Conservation (phyloP, 495 filamentous ascomycete species). For the Trichoderma gamsii region DNA sequence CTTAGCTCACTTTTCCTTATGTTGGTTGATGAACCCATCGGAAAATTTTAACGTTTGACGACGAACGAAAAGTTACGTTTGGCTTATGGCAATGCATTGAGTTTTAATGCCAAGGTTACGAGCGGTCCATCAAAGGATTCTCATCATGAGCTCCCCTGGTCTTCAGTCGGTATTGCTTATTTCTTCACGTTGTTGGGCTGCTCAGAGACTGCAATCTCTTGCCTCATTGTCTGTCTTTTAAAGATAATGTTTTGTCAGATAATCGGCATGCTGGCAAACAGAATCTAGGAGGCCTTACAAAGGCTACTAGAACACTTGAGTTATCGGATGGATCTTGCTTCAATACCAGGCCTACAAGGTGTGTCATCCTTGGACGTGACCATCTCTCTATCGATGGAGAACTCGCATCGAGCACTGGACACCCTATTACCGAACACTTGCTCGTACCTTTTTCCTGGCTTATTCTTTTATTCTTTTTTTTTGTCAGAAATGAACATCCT, state of each 20-base stretch:
- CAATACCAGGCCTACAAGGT: neutral
- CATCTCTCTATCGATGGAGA: neutral
- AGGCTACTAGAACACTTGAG: neutral
- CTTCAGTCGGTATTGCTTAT: slow-evolving; percentile 1
- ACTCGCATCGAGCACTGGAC: neutral
- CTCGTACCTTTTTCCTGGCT: neutral
- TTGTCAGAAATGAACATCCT: neutral
- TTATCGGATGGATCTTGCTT: neutral
- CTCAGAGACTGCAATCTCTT: neutral
- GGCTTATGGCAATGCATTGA: slow-evolving; percentile 6
- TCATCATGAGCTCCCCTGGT: neutral
- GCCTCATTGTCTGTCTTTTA: neutral
- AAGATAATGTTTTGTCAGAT: neutral
- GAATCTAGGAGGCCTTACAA: neutral
- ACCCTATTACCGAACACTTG: neutral
- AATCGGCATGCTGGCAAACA: neutral
- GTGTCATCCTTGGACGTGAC: neutral
- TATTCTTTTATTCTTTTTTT: neutral
- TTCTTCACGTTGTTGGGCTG: neutral
- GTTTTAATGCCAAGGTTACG: neutral
- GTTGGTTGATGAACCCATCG: neutral
- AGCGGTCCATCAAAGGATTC: neutral
- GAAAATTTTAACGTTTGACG: neutral
- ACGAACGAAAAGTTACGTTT: slow-evolving; percentile 2
- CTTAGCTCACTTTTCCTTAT: neutral